Percentiles rank a stretch among this genome's conserved stretches.
These are phyloP conservation scores for Bothriochloa decipiens DNA, from an alignment of 176 grass and related monocot species.

Conservation along the genomic window DNA sequence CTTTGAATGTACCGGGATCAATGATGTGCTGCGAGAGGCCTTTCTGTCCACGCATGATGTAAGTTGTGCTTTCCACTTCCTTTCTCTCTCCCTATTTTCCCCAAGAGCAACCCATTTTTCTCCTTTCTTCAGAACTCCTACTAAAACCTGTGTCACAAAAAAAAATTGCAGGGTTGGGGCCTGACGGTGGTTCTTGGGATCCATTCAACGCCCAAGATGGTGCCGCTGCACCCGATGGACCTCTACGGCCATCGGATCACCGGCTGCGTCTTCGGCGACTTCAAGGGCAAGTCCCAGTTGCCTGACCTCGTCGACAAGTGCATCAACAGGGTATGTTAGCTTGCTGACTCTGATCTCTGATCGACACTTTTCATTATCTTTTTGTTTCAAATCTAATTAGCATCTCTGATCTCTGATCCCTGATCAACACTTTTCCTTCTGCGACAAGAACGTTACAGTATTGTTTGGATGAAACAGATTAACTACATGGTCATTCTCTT, in stretches of 20 bases:
- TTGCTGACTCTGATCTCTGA: neutral
- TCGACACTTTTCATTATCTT: too few species aligned
- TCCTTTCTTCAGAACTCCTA: neutral
- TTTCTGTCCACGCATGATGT: constrained; percentile 86
- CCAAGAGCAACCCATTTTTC: neutral
- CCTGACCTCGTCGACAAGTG: constrained; percentile 66
- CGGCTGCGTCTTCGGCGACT: constrained; percentile 68
- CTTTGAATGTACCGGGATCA: constrained; percentile 79
- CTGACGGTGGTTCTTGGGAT: constrained; percentile 77
- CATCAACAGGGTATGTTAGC: constrained; percentile 43
- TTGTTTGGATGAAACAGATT: neutral
- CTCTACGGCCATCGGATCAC: constrained; percentile 72
- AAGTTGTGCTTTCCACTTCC: neutral
- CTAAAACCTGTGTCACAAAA: neutral
- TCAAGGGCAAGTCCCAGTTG: constrained; percentile 90
- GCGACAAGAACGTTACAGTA: neutral
- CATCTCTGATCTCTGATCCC: too few species aligned
- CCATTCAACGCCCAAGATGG: constrained; percentile 64
- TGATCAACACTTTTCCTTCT: too few species aligned
- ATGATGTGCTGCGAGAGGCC: constrained; percentile 74
- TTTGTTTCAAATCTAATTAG: too few species aligned
- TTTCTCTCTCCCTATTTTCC: too few species aligned
- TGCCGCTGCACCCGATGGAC: constrained; percentile 95
- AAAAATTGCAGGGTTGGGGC: constrained; percentile 73
- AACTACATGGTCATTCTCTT: neutral